Conservation (phyloP, 164 flowering plant genomes). For the Tinospora cordifolia region DNA sequence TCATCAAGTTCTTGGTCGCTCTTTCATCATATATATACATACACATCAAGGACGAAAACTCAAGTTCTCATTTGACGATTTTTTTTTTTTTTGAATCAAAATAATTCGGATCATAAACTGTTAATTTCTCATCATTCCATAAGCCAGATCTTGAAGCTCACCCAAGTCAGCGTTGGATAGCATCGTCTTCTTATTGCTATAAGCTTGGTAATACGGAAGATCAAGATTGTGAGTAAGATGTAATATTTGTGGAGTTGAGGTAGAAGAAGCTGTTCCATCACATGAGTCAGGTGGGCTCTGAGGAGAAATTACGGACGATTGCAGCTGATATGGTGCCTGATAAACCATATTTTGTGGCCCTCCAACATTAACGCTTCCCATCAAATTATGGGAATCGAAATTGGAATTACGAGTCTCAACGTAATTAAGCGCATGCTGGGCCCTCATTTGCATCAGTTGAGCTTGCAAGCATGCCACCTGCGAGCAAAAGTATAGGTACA, state of each 20-base stretch:
- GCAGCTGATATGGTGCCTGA: slow-evolving; percentile 18
- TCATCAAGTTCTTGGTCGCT: not conserved
- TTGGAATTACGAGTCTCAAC: slow-evolving; percentile 13
- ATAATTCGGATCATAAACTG: not conserved
- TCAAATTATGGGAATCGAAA: slow-evolving; percentile 39
- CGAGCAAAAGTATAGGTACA: not conserved
- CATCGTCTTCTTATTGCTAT: slow-evolving; percentile 28
- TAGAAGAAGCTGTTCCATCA: slow-evolving; percentile 19
- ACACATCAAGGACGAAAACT: not conserved
- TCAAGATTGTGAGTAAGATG: slow-evolving; percentile 16
- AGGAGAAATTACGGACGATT: slow-evolving; percentile 30
- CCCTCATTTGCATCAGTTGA: slow-evolving; percentile 65
- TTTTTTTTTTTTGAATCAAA: too few species aligned
- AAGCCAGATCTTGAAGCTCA: slow-evolving; percentile 73
- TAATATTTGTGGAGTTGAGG: slow-evolving; percentile 28
- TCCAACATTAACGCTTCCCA: slow-evolving; percentile 13
- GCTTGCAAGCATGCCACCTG: slow-evolving; percentile 79
- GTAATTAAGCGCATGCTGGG: slow-evolving; percentile 42
- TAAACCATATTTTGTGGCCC: slow-evolving; percentile 11
- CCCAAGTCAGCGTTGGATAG: slow-evolving; percentile 43
- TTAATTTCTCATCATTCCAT: slow-evolving; percentile 73
- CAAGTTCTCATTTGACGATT: not conserved
- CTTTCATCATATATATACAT: not conserved
- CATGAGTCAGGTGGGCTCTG: slow-evolving; percentile 53
- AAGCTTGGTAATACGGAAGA: slow-evolving; percentile 17